Conservation (phyloP, 2,329 filamentous ascomycete genomes). For the Gliomastix tumulicola region DNA sequence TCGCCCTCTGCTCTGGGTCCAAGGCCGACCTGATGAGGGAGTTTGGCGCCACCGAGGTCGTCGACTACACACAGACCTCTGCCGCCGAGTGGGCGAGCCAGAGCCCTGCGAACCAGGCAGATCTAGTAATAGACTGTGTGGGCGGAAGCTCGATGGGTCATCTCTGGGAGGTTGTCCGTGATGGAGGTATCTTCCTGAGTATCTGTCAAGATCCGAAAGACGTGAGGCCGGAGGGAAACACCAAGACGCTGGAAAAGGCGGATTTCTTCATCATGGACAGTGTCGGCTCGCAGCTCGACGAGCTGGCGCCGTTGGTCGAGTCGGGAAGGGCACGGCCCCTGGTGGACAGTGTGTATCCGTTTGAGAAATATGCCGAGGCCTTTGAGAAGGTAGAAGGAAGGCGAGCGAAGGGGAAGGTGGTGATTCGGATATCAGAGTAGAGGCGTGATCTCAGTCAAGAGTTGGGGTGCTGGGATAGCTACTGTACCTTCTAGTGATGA, state of each 20-base stretch:
- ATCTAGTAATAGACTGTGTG: constrained; percentile 27
- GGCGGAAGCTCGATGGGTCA: constrained; percentile 22
- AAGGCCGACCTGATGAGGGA: constrained; percentile 14
- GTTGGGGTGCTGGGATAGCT: too few species aligned
- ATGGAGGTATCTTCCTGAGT: constrained; percentile 23
- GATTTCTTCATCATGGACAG: constrained; percentile 29
- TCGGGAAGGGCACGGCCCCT: constrained; percentile 19
- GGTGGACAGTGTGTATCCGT: constrained; percentile 29
- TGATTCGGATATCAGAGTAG: constrained; percentile 21
- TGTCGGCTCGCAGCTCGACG: constrained; percentile 22
- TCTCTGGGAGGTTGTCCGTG: constrained; percentile 25
- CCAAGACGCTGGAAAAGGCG: constrained; percentile 18
- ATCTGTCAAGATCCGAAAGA: constrained; percentile 19
- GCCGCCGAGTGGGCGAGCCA: constrained; percentile 22
- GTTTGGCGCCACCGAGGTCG: constrained; percentile 26
- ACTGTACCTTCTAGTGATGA: too few species aligned
- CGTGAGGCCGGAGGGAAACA: constrained; percentile 17
- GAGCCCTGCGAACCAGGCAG: constrained; percentile 15
- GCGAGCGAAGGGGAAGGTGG: constrained; percentile 27
- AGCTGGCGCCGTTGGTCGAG: constrained; percentile 24
- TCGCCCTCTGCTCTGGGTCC: constrained; percentile 20
- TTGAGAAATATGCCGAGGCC: constrained; percentile 27
- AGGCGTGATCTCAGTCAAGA: too few species aligned
- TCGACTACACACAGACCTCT: constrained; percentile 24
- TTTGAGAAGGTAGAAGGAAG: constrained; percentile 26